These are phyloP conservation scores for Lipomyces sp. DNA, from an alignment of 805 yeast genomes.

Conservation along the genomic window DNA sequence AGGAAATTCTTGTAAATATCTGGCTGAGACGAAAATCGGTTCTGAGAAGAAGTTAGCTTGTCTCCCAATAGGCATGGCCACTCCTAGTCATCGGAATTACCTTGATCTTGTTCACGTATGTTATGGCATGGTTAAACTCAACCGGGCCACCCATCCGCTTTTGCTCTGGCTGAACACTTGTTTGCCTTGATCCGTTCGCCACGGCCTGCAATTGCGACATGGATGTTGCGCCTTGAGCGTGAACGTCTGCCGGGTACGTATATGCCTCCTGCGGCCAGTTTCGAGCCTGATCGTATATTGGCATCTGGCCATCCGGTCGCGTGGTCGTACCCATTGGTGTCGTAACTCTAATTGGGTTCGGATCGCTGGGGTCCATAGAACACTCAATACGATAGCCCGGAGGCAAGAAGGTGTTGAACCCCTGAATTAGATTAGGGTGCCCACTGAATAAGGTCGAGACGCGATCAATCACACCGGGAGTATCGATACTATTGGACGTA, in stretches of 20 bases:
- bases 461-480: constrained; percentile 97
- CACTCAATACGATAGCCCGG: constrained; percentile 94
- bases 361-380: constrained; percentile 82
- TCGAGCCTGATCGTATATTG: constrained; percentile 30
- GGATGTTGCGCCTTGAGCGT: constrained; percentile 5
- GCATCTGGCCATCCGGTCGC: constrained; percentile 52
- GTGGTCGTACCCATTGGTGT: constrained; percentile 91
- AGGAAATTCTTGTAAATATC: constrained; percentile 92
- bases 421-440: constrained; percentile 88
- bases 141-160: constrained; percentile 56
- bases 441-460: constrained; percentile 89
- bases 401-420: constrained; percentile 95
- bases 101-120: constrained; percentile 92
- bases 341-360: constrained; percentile 87
- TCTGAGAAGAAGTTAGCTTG: constrained; percentile 34
- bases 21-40: constrained; percentile 88
- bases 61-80: not conserved
- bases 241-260: constrained; percentile 16
- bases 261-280: constrained; percentile 23
- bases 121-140: constrained; percentile 95
- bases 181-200: constrained; percentile 26
- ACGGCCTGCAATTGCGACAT: constrained; percentile 30
- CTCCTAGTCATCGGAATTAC: constrained; percentile 6
- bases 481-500: constrained; percentile 57
- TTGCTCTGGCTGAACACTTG: constrained; percentile 21